Conservation (phyloP, 805 yeast species). For the Wickerhamomyces chambardii region DNA sequence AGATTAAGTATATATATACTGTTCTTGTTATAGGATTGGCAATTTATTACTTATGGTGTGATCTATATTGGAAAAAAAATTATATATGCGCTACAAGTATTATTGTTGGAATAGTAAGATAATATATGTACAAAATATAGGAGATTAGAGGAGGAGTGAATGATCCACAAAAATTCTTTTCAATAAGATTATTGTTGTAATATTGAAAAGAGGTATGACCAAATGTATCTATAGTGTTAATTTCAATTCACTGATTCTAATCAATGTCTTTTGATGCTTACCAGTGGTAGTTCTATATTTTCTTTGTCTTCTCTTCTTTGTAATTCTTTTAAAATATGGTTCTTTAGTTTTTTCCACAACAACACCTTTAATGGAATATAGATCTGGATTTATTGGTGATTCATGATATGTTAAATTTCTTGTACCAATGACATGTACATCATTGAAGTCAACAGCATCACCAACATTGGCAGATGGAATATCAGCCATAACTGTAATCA, state of each 20-base stretch:
- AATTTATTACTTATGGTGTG: no score
- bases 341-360: slow-evolving; percentile 82
- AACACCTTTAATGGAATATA: slow-evolving; percentile 61
- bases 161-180: no score
- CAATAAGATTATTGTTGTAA: no score
- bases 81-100: no score
- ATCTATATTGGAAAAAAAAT: no score
- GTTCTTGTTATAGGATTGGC: no score
- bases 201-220: no score
- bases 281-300: slow-evolving; percentile 56
- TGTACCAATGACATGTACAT: slow-evolving; percentile 78
- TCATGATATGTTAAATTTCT: slow-evolving; percentile 67
- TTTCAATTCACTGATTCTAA: slow-evolving; percentile 66
- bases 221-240: slow-evolving; percentile 16
- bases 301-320: slow-evolving; percentile 75
- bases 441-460: slow-evolving; percentile 63
- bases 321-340: slow-evolving; percentile 63
- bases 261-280: slow-evolving; percentile 68
- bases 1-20: no score
- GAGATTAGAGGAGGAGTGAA: no score
- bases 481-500: slow-evolving; percentile 68
- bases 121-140: no score
- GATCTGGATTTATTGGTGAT: slow-evolving; percentile 39
- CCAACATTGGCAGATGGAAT: slow-evolving; percentile 77
- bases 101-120: no score